A percentile compares a stretch with the other conserved stretches of the same genome.
Conservation (phyloP, 2,329 filamentous ascomycete species). For the Ascochyta clinopodiicola region DNA sequence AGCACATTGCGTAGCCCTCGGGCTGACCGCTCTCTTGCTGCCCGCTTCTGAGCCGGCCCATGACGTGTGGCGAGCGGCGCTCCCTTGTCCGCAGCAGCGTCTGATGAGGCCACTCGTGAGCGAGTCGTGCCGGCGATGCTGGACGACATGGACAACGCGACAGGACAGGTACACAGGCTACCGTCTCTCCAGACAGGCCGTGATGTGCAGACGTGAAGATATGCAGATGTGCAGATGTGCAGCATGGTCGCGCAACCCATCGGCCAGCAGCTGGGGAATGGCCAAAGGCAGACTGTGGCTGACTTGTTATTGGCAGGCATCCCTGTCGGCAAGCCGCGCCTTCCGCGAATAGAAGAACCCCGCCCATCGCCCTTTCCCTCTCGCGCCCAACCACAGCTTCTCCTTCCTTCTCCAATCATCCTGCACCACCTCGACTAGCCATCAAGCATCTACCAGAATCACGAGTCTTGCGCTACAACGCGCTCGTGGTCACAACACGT, state of each 20-base stretch:
- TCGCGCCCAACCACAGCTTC: slow-evolving; percentile 35
- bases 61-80: slow-evolving; percentile 12
- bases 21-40: slow-evolving; percentile 17
- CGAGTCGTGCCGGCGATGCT: neutral
- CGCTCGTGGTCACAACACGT: slow-evolving; percentile 28
- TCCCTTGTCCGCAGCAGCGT: slow-evolving; percentile 6
- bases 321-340: slow-evolving; percentile 21
- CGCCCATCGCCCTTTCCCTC: slow-evolving; percentile 29
- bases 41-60: slow-evolving; percentile 11
- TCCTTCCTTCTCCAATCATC: slow-evolving; percentile 37
- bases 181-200: neutral
- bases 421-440: slow-evolving; percentile 31
- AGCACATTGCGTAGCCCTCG: slow-evolving; percentile 15
- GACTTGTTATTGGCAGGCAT: slow-evolving; percentile 26
- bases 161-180: neutral
- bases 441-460: slow-evolving; percentile 24
- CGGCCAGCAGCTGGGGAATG: slow-evolving; percentile 8
- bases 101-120: neutral
- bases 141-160: neutral
- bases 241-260: slow-evolving; percentile 11
- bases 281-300: slow-evolving; percentile 17
- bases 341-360: slow-evolving; percentile 26
- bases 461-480: slow-evolving; percentile 37
- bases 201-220: slow-evolving; percentile 1
- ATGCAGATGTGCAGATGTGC: neutral